Evolutionary conservation across 176 grass and related monocot genomes (phyloP).

Genomic region (Tillandsia leiboldiana): DNA sequence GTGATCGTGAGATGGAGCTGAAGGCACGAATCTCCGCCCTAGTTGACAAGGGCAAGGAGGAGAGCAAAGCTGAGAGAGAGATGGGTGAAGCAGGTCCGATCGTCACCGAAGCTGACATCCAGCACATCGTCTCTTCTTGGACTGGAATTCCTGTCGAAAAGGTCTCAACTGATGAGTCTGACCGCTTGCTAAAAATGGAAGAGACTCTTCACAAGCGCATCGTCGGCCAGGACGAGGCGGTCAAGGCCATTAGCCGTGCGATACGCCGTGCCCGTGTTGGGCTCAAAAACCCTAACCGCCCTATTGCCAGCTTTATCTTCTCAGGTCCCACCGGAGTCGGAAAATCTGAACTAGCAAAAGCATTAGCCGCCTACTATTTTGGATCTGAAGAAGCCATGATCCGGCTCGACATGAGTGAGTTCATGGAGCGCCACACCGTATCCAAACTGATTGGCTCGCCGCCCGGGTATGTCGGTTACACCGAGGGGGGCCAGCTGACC

Average conservation of each 20-base stretch:
- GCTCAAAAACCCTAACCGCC: conserved; percentile 80
- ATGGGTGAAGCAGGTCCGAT: conserved; percentile 50
- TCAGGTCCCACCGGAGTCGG: conserved; percentile 88
- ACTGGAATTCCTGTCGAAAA: conserved; percentile 92
- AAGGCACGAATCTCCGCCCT: conserved; percentile 61
- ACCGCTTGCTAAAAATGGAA: conserved; percentile 90
- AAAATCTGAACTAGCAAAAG: conserved; percentile 89
- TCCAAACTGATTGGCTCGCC: conserved; percentile 87
- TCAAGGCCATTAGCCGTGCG: conserved; percentile 81
- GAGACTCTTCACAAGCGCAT: conserved; percentile 75
- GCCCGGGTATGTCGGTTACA: conserved; percentile 93
- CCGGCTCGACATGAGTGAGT: conserved; percentile 95
- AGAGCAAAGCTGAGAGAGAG: conserved; percentile 66
- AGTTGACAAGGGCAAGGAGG: conserved; percentile 76
- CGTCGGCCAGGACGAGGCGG: conserved; percentile 90
- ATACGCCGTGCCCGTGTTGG: conserved; percentile 76
- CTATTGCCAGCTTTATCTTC: conserved; percentile 89
- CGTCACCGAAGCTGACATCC: conserved; percentile 80
- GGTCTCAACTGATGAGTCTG: conserved; percentile 71
- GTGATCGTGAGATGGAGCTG: conserved; percentile 79
- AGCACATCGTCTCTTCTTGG: conserved; percentile 90
- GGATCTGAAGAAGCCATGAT: conserved; percentile 90
- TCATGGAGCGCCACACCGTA: conserved; percentile 89
- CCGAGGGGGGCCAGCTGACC: conserved; percentile 84
- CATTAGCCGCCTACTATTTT: conserved; percentile 73